Percentiles rank a stretch among this genome's conserved stretches.
Conservation (phyloP, 2,329 filamentous ascomycete species). For the Aspergillus pseudotamarii region DNA sequence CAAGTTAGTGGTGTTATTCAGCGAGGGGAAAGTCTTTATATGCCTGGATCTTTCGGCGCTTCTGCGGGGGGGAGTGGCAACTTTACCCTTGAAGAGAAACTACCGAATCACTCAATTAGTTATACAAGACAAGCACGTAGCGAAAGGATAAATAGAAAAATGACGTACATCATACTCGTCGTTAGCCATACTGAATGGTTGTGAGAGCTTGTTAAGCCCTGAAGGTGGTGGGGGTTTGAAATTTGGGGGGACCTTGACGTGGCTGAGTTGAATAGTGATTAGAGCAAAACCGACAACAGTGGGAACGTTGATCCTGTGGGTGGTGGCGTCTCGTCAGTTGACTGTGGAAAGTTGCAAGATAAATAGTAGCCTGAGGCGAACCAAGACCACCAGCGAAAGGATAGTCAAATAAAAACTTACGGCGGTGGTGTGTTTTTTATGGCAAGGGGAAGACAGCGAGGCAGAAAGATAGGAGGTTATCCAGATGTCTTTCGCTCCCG, state of each 20-base stretch:
- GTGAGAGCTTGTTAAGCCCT: constrained; percentile 26
- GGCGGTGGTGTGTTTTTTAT: not conserved
- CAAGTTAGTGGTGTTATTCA: constrained; percentile 21
- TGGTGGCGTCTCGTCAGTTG: constrained; percentile 17
- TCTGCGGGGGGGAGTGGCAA: constrained; percentile 28
- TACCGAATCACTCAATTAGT: constrained; percentile 44
- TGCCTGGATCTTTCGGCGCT: constrained; percentile 23
- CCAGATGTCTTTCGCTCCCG: constrained; percentile 21
- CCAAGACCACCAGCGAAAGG: not conserved
- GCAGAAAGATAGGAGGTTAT: constrained; percentile 28
- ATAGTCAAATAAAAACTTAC: constrained; percentile 14
- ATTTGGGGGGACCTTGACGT: constrained; percentile 21
- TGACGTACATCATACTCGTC: constrained; percentile 98
- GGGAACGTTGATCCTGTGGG: constrained; percentile 16
- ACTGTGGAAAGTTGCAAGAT: not conserved
- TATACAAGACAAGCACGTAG: constrained; percentile 1
- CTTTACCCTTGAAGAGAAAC: constrained; percentile 98
- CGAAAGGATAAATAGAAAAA: constrained; percentile 1
- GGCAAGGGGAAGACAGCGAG: constrained; percentile 15
- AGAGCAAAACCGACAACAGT: constrained; percentile 16
- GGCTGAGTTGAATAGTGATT: constrained; percentile 19
- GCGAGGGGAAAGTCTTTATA: constrained; percentile 14
- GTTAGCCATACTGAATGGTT: constrained; percentile 76
- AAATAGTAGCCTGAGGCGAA: not conserved
- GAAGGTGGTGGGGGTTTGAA: constrained; percentile 24